These are phyloP conservation scores for Nicotiana sylvestris DNA, from an alignment of 257 asterid species.

Conservation along the genomic window DNA sequence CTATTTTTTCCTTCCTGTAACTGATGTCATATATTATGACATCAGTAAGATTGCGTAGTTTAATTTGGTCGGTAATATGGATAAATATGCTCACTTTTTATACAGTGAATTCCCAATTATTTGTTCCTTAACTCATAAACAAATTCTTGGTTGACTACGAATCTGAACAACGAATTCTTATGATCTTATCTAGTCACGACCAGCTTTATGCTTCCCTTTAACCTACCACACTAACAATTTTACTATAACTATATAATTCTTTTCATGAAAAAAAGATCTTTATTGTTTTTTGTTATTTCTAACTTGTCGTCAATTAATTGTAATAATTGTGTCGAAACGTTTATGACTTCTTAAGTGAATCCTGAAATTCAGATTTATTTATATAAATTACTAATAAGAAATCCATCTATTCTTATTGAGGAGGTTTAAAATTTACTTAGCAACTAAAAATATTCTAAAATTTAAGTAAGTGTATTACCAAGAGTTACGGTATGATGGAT, in stretches of 20 bases:
- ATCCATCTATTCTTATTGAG: too few species aligned
- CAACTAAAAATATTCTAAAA: too few species aligned
- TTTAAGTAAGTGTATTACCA: too few species aligned
- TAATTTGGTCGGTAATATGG: neutral
- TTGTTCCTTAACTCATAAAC: neutral
- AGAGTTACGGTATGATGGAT: too few species aligned
- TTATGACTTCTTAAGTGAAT: too few species aligned
- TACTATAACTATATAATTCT: neutral
- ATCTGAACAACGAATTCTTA: neutral
- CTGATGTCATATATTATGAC: neutral
- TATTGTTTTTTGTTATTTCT: neutral
- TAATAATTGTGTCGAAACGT: too few species aligned
- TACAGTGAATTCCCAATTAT: neutral
- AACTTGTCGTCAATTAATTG: neutral
- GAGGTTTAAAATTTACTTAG: too few species aligned
- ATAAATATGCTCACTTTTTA: neutral
- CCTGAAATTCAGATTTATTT: too few species aligned
- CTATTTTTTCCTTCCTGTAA: too few species aligned
- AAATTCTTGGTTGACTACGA: neutral
- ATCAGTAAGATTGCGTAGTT: neutral
- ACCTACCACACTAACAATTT: too few species aligned
- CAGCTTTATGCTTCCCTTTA: neutral
- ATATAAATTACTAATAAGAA: too few species aligned
- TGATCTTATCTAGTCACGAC: neutral
- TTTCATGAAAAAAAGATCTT: neutral